Evolutionary conservation across 2,329 filamentous ascomycete genomes (phyloP).

Genomic region (Colletotrichum liriopes): DNA sequence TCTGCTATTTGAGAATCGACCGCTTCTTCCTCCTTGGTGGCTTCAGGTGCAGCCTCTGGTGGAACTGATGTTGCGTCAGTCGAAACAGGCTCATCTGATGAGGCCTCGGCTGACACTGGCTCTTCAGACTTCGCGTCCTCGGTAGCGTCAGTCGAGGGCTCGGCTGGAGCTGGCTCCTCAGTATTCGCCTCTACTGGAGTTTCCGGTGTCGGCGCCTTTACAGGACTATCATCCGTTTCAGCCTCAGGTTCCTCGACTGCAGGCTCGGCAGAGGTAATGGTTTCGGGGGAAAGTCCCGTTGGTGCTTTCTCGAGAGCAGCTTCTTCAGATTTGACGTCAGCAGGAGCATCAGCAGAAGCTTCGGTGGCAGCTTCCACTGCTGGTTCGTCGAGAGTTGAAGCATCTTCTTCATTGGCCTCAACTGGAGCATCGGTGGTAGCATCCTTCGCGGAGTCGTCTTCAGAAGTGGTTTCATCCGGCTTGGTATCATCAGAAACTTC

Average conservation of each 20-base stretch:
- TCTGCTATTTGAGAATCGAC: not conserved
- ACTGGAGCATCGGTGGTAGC: not conserved
- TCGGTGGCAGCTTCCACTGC: not conserved
- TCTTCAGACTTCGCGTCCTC: not conserved
- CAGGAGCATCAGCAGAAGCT: not conserved
- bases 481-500: not conserved
- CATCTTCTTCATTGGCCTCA: not conserved
- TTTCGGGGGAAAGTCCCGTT: not conserved
- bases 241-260: not conserved
- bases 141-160: not conserved
- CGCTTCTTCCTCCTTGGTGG: not conserved
- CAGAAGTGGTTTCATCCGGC: not conserved
- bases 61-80: not conserved
- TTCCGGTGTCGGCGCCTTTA: not conserved
- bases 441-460: not conserved
- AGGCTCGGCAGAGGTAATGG: not conserved
- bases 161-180: not conserved
- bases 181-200: not conserved
- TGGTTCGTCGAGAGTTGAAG: not conserved
- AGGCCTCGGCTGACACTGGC: not conserved
- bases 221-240: not conserved
- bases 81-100: not conserved
- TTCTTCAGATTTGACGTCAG: not conserved
- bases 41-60: conserved; percentile 4
- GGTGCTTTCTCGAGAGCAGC: not conserved